Evolutionary conservation across 106 monocot genomes (phyloP), one percentile per base, ranked within the genome.

Genomic region (Dendrobium catenatum): DNA sequence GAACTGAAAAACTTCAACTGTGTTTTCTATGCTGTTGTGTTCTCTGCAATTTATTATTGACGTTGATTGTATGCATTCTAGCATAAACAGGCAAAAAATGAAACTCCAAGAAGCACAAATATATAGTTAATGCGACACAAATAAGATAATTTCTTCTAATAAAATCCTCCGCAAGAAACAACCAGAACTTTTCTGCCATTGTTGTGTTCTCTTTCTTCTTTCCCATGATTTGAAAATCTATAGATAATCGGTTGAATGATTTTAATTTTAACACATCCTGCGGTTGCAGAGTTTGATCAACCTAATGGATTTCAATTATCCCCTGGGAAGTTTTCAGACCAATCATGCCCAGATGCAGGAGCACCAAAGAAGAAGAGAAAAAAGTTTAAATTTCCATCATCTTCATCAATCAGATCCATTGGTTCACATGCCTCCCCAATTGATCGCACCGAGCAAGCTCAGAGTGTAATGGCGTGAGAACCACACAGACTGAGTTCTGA

Each of bases 321-420:
- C 82, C 75, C 81, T 37, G 59, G 66, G 0, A 83, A 83, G 8
- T 82, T 81, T 5, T 77, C 64, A 9, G 83, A 80, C 10, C 40
- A 72, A 11, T 74, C 77, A 54, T 44, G 76, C 20, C 87, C 87
- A 3, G 82, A 82, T 1, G 68, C 85, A 42, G 90, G 84, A 42
- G 92, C 80, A 75, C 82, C 86, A 1, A 90, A 89, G 72, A 95
- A 76, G 24, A 92, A 83, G 80, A 81, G 84, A 11, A 92, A 86
- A 73, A 92, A 86, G 81, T 16, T 72, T 10, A 85, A 86, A 79
- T 58, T 51, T 11, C 9, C 80, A 6, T 82, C 72, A 1, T 47
- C 88, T 2, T 88, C 88, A 16, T 79, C 87, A 3, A 79, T 85
- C 24, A 88, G 58, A 43, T 89, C 87, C 10, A 82, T 77, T 81